Evolutionary conservation across 345 rosid genomes (phyloP).

Genomic region (Ailanthus altissimus): DNA sequence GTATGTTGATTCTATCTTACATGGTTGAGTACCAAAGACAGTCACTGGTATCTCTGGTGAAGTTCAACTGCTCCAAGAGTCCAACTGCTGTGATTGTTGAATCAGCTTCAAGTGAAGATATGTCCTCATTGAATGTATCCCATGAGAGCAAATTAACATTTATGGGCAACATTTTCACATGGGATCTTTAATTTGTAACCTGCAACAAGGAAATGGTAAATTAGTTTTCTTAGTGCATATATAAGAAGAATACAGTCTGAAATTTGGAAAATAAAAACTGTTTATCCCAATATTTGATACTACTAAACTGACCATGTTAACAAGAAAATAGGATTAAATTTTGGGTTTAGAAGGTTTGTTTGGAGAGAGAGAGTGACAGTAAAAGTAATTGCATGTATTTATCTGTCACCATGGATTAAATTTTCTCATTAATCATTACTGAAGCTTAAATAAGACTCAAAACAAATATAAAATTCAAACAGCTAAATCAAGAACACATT

Average conservation of each 20-base stretch:
- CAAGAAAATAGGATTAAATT: no score
- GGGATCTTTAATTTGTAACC: conserved; percentile 43
- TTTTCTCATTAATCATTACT: not conserved
- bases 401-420: conserved; percentile 39
- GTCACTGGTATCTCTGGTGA: conserved; percentile 65
- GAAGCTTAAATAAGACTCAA: not conserved
- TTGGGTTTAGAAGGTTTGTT: conserved; percentile 68
- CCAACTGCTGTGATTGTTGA: conserved; percentile 43
- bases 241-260: no score
- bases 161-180: conserved; percentile 41
- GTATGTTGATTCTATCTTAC: conserved; percentile 27
- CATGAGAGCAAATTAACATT: conserved; percentile 36
- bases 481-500: not conserved
- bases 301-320: no score
- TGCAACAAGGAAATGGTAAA: conserved; percentile 18
- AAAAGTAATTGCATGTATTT: conserved; percentile 70
- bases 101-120: conserved; percentile 38
- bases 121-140: conserved; percentile 56
- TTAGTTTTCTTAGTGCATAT: no score
- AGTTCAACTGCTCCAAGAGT: conserved; percentile 62
- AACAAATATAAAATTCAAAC: not conserved
- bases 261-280: no score
- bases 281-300: no score
- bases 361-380: conserved; percentile 63
- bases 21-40: conserved; percentile 73